Base-by-base conservation (phyloP, 129 eudicot species). In the Flaveria robusta region DNA sequence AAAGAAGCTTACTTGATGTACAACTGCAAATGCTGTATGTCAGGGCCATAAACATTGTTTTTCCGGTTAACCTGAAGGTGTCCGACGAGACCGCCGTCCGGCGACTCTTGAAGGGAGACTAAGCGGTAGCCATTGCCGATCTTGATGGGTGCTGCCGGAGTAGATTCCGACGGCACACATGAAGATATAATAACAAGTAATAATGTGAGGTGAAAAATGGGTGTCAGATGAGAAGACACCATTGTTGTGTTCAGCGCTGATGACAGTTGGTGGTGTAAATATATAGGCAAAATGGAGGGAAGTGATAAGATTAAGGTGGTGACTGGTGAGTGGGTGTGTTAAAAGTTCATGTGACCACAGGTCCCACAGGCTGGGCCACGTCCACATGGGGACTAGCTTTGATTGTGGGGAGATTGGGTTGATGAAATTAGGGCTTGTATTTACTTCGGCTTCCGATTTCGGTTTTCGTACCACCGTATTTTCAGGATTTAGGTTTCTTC, bases 91-190 rank as follows among this genome's bases (percentile, higher is more conserved):
- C 97, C 94, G 20, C 99, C 97, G 70, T 91, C 91, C 5, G 91
- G 69, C 26, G 90, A 84, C 60, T 89, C 90, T 58, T 86, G 86
- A 50, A 94, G 81, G 72, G 97, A 91, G 60, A 89, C 80, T 41
- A 91, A 76, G 47, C 84, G 83, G 89, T 94, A 94, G 78, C 99
- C 99, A 50, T 89, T 80, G 14, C 99, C 99, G 27, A 94, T 87
- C 68, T 91, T 91, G 55, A 86, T 68, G 80, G 82, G 77, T 13
- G 50, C 56, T 7, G 73, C 26, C 4, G 39, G 24, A 66, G 60
- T 79, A 13, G 76, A 46, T 76, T 82, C 51, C 7, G 80, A 75
- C n/a, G 59, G 23, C 60, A 50, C 16, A 59, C 24, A 75, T 52
- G 42, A 46, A 24, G 16, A 46, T 42, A 76, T 55, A n/a, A 34